These are phyloP conservation scores for Aspergillus cavernicola DNA, from an alignment of 495 filamentous ascomycete species.

Conservation along the genomic window DNA sequence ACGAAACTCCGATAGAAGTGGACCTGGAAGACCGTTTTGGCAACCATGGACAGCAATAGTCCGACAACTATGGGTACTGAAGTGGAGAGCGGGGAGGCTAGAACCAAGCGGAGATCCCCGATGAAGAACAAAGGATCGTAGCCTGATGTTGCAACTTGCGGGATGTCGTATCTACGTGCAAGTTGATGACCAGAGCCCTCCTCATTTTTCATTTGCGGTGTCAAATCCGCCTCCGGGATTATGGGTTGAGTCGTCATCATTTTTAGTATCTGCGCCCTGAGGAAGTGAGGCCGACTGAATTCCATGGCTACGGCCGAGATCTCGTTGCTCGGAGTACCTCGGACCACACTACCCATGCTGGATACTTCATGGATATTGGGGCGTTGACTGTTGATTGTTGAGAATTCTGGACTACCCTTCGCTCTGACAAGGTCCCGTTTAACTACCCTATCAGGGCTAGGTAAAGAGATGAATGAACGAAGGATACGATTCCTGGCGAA, in stretches of 20 bases:
- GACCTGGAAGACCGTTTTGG: background rate
- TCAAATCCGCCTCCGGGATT: background rate
- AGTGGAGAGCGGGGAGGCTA: slow-evolving; percentile 7
- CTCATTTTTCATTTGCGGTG: background rate
- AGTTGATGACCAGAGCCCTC: background rate
- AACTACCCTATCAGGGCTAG: background rate
- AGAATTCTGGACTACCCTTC: background rate
- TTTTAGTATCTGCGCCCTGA: background rate
- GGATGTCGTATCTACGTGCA: background rate
- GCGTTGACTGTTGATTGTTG: background rate
- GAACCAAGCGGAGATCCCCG: slow-evolving; percentile 22
- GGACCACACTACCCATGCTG: background rate
- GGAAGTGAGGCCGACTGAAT: background rate
- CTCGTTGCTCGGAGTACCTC: background rate
- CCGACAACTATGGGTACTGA: background rate
- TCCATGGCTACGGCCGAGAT: background rate
- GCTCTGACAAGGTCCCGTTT: background rate
- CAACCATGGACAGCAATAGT: background rate
- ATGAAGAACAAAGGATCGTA: slow-evolving; percentile 19
- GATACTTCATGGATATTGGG: background rate
- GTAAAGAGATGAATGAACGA: slow-evolving; percentile 8
- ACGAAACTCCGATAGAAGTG: background rate
- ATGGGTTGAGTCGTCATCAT: background rate
- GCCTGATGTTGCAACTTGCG: background rate
- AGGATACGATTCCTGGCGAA: slow-evolving; percentile 11